These are phyloP conservation scores for Aureobasidium vineae DNA, from an alignment of 2,329 filamentous ascomycete genomes.

Conservation along the genomic window DNA sequence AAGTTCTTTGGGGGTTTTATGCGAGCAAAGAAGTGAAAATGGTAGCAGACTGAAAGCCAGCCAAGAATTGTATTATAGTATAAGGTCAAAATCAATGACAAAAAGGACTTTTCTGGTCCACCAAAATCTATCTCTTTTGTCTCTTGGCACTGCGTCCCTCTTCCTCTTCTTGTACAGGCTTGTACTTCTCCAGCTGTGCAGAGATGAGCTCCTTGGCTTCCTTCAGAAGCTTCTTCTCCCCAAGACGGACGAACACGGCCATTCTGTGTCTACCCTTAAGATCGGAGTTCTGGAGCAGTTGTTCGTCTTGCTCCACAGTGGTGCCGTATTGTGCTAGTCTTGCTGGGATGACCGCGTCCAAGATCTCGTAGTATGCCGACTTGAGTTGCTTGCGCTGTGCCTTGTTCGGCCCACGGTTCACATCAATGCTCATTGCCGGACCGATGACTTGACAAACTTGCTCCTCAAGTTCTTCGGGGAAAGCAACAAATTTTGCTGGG, in stretches of 20 bases:
- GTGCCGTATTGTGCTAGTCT: slow-evolving; percentile 27
- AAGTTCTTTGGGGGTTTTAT: slow-evolving; percentile 36
- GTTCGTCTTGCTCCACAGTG: slow-evolving; percentile 18
- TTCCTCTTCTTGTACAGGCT: slow-evolving; percentile 14
- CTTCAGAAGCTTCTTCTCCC: slow-evolving; percentile 20
- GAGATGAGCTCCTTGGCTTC: slow-evolving; percentile 11
- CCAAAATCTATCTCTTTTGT: slow-evolving; percentile 8
- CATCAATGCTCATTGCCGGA: background rate
- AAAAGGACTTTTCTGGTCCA: background rate
- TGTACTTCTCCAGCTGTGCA: slow-evolving; percentile 19
- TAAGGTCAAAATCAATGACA: background rate
- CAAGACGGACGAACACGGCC: slow-evolving; percentile 15
- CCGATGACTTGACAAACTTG: slow-evolving; percentile 20
- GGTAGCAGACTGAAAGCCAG: background rate
- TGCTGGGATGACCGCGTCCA: slow-evolving; percentile 8
- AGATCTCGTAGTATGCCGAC: background rate
- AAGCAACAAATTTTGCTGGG: slow-evolving; percentile 9
- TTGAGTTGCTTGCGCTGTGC: slow-evolving; percentile 11
- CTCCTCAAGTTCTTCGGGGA: slow-evolving; percentile 25
- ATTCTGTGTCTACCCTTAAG: slow-evolving; percentile 10
- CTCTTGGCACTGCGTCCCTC: slow-evolving; percentile 17
- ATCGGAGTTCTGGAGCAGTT: background rate
- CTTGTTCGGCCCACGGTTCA: slow-evolving; percentile 7
- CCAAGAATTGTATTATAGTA: background rate
- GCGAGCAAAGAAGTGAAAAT: slow-evolving; percentile 1